Conservation (phyloP, 257 asterid genomes). For the Fraxinus pennsylvanica region DNA sequence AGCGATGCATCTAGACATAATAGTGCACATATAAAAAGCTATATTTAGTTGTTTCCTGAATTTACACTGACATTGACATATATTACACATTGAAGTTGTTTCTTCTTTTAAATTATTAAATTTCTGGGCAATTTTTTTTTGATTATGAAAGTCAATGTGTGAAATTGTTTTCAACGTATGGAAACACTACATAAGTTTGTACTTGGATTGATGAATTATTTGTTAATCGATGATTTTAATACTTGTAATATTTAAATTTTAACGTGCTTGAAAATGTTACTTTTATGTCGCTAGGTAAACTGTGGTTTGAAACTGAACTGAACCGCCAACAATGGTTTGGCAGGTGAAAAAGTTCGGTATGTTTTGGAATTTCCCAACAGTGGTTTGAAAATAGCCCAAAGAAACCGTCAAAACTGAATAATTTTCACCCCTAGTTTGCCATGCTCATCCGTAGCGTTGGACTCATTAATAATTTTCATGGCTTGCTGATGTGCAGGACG, state of each 20-base stretch:
- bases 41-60: not conserved
- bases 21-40: not conserved
- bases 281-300: too few relatives aligned
- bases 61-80: too few relatives aligned
- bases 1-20: not conserved
- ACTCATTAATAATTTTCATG: not conserved
- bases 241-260: not conserved
- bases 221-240: not conserved
- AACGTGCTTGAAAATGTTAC: not conserved
- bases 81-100: not conserved
- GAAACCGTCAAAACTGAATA: not conserved
- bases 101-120: not conserved
- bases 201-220: not conserved
- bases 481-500: constrained; percentile 21
- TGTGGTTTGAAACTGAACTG: not conserved
- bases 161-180: too few relatives aligned
- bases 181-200: not conserved
- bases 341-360: not conserved
- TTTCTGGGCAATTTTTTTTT: not conserved
- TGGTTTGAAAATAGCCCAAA: not conserved
- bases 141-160: not conserved
- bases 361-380: not conserved
- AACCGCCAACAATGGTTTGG: not conserved
- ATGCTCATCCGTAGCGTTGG: not conserved
- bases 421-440: not conserved